Percentiles rank a stretch among this genome's conserved stretches.
Evolutionary conservation across 164 flowering plant genomes (phyloP).

Genomic region (Brasenia schreberi): DNA sequence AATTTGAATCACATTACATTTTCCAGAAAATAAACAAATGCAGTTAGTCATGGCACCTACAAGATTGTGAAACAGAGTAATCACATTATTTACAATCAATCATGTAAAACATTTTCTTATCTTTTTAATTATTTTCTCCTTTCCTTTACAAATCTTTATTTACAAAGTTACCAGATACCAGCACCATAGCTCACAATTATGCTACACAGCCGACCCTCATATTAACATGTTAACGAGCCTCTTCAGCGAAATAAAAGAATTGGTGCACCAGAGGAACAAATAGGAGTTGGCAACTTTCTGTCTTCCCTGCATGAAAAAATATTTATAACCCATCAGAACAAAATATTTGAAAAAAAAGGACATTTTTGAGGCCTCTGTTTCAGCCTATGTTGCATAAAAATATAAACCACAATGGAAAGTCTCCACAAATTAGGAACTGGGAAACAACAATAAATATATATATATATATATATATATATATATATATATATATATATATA

Average conservation of each 20-base stretch:
- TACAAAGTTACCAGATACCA: slow-evolving; percentile 12
- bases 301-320: background rate
- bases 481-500: too few species aligned
- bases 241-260: slow-evolving; percentile 33
- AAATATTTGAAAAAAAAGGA: too few species aligned
- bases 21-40: too few species aligned
- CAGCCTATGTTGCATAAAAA: too few species aligned
- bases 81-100: slow-evolving; percentile 2
- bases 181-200: slow-evolving; percentile 5
- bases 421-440: too few species aligned
- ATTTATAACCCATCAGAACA: too few species aligned
- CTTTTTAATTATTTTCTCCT: background rate
- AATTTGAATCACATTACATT: too few species aligned
- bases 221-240: slow-evolving; percentile 17
- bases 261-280: slow-evolving; percentile 22
- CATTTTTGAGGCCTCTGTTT: too few species aligned
- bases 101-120: slow-evolving; percentile 6
- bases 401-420: too few species aligned
- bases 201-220: slow-evolving; percentile 11
- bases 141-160: slow-evolving; percentile 11
- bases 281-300: slow-evolving; percentile 1
- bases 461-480: too few species aligned
- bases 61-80: slow-evolving; percentile 1
- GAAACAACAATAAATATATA: too few species aligned
- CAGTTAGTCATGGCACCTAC: too few species aligned